Conservation (phyloP, 371 early-diverging fungal species). For the Neoconidiobolus thromboides region DNA sequence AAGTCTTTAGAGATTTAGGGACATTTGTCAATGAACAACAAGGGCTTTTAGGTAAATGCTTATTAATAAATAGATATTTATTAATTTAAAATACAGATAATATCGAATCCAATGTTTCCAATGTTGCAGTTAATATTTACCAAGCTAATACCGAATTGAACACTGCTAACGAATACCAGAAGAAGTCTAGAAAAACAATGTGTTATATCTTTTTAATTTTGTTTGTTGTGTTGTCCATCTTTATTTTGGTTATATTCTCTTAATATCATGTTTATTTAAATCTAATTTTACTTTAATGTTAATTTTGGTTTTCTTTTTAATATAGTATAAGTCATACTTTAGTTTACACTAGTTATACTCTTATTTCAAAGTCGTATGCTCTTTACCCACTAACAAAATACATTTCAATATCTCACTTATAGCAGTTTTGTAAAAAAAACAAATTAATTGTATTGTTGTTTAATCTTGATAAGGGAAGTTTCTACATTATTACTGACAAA, state of each 20-base stretch:
- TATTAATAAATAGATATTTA: neutral
- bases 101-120: slow-evolving; percentile 70
- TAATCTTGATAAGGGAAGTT: too few relatives aligned
- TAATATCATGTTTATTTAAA: neutral
- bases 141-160: slow-evolving; percentile 63
- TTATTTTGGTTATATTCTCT: slow-evolving; percentile 11
- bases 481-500: too few relatives aligned
- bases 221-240: slow-evolving; percentile 34
- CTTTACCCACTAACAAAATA: too few relatives aligned
- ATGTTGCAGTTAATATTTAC: slow-evolving; percentile 52
- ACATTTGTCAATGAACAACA: slow-evolving; percentile 92
- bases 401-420: too few relatives aligned
- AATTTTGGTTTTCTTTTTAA: too few relatives aligned
- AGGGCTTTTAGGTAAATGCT: slow-evolving; percentile 55
- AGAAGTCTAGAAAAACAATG: slow-evolving; percentile 55
- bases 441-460: too few relatives aligned
- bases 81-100: slow-evolving; percentile 28
- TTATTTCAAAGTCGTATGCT: too few relatives aligned
- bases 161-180: slow-evolving; percentile 60
- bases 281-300: too few relatives aligned
- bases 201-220: slow-evolving; percentile 59
- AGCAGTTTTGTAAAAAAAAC: too few relatives aligned
- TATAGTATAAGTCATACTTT: too few relatives aligned
- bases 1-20: slow-evolving; percentile 89
- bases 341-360: too few relatives aligned